Evolutionary conservation across 2,329 filamentous ascomycete genomes (phyloP).

Genomic region (Fonsecaea pedrosoi): DNA sequence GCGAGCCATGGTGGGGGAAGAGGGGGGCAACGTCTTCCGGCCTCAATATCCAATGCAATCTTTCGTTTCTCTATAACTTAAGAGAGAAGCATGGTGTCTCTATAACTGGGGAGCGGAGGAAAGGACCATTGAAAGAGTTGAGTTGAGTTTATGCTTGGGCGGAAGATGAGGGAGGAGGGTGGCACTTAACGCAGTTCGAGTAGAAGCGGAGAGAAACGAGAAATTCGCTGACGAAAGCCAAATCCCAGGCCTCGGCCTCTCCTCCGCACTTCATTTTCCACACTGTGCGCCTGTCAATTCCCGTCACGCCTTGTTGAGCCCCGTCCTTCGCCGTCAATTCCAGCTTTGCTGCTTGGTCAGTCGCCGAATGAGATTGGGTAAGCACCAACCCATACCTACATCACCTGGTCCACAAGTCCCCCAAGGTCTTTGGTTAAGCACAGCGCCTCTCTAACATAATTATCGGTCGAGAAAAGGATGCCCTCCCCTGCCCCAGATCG

Average conservation of each 20-base stretch:
- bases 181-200: not conserved
- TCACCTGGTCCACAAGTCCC: not conserved
- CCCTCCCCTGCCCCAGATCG: slow-evolving; percentile 20
- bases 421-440: no score
- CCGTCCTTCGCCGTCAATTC: no score
- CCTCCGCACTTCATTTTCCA: slow-evolving; percentile 22
- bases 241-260: slow-evolving; percentile 27
- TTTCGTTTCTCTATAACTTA: slow-evolving; percentile 16
- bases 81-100: slow-evolving; percentile 16
- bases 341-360: slow-evolving; percentile 23
- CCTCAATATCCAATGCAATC: not conserved
- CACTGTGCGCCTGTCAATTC: no score
- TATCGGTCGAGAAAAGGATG: slow-evolving; percentile 26
- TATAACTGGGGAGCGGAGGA: not conserved
- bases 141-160: slow-evolving; percentile 1
- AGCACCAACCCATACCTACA: not conserved
- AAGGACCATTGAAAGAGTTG: not conserved
- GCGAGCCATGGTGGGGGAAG: slow-evolving; percentile 25
- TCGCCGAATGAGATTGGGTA: slow-evolving; percentile 20
- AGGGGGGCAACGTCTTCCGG: not conserved
- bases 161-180: slow-evolving; percentile 16
- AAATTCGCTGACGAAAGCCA: slow-evolving; percentile 28
- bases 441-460: not conserved
- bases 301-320: not conserved
- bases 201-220: slow-evolving; percentile 25